Percentiles rank a stretch among this genome's conserved stretches.
These are phyloP conservation scores for Solanum habrochaites DNA, from an alignment of 257 asterid species.

Conservation along the genomic window DNA sequence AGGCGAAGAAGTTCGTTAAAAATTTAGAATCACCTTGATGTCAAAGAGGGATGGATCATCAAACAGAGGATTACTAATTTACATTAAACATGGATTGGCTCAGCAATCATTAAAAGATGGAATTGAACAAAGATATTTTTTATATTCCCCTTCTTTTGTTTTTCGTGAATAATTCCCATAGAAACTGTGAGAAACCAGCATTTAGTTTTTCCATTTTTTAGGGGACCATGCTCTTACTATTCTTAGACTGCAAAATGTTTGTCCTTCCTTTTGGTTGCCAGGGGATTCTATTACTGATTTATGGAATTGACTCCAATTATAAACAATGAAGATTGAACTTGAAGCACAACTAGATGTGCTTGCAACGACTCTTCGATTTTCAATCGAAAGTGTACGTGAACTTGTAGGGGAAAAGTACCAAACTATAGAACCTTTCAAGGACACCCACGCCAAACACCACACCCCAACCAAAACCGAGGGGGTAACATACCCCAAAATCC, in stretches of 20 bases:
- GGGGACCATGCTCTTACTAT: background rate
- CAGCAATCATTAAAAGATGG: background rate
- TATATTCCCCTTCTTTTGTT: background rate
- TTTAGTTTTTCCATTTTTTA: background rate
- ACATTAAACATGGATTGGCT: background rate
- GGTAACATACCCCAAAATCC: no score
- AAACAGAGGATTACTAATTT: background rate
- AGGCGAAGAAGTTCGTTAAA: slow-evolving; percentile 71
- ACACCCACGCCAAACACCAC: no score
- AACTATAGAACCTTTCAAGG: no score
- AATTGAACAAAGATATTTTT: background rate
- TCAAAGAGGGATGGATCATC: background rate
- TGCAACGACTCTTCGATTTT: no score
- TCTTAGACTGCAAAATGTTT: background rate
- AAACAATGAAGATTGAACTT: background rate
- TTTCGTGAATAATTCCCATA: background rate
- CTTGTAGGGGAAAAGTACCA: no score
- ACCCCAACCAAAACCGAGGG: no score
- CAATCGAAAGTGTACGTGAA: no score
- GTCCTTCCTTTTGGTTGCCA: background rate
- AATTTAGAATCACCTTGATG: slow-evolving; percentile 46
- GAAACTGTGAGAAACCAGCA: background rate
- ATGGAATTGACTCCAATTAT: background rate
- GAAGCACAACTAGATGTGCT: background rate
- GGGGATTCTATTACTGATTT: background rate